phyloP scores from a whole-genome alignment of 164 flowering plant genomes.

The Piper betle region DNA sequence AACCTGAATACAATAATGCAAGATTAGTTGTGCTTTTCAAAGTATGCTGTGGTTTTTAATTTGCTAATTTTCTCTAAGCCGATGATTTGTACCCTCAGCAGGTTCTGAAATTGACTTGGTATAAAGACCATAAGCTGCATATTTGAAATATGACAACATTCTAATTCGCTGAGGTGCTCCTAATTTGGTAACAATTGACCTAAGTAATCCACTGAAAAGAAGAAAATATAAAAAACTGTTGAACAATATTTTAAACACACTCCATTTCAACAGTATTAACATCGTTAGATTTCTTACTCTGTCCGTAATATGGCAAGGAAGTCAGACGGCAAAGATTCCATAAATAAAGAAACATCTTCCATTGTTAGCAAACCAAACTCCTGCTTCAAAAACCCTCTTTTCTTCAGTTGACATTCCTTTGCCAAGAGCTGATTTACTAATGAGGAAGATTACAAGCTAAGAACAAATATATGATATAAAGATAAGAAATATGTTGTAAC shows the following conservation, averaged over 20 bases:
- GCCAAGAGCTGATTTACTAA: slow-evolving; percentile 68
- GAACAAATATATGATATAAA: not conserved
- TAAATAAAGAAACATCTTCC: slow-evolving; percentile 78
- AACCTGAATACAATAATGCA: slow-evolving; percentile 4
- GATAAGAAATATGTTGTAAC: too few species aligned
- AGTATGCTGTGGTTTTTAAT: not conserved
- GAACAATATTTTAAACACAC: not conserved
- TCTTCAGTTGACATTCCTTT: slow-evolving; percentile 68
- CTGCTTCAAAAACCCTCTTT: slow-evolving; percentile 38
- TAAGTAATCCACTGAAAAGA: slow-evolving; percentile 58
- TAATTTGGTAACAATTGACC: slow-evolving; percentile 51
- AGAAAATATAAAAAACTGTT: not conserved
- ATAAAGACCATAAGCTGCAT: slow-evolving; percentile 52
- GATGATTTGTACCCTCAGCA: slow-evolving; percentile 23
- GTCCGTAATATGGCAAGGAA: slow-evolving; percentile 56
- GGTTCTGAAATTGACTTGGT: slow-evolving; percentile 22
- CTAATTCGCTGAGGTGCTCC: slow-evolving; percentile 58
- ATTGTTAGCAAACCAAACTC: slow-evolving; percentile 52
- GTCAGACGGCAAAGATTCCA: slow-evolving; percentile 87
- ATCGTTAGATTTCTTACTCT: slow-evolving; percentile 36
- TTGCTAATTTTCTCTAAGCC: not conserved
- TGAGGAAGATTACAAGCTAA: not conserved
- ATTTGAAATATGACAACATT: slow-evolving; percentile 59
- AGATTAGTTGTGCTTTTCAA: not conserved
- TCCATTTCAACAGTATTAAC: not conserved